phyloP scores from a whole-genome alignment of 208 protist genomes.

The Trypanosoma theileri region DNA sequence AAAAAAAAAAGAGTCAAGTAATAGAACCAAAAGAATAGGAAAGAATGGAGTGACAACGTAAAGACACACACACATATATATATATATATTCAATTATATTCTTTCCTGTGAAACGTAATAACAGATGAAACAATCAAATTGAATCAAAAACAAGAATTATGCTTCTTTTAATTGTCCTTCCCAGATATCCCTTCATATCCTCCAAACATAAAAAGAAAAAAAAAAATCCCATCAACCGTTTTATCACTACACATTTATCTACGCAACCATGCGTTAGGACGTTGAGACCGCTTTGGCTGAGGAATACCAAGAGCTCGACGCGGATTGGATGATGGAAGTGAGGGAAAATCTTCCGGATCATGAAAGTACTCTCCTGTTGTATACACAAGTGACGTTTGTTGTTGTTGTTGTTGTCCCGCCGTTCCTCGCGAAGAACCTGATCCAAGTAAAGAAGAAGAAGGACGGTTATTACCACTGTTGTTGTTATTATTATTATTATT shows the following conservation, averaged over 20 bases:
- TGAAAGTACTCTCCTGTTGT: constrained; percentile 19
- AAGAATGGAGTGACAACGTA: too few relatives aligned
- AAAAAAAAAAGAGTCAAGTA: too few relatives aligned
- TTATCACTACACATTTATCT: neutral
- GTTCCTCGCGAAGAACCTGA: constrained; percentile 6
- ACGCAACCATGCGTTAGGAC: constrained; percentile 19
- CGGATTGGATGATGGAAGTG: constrained; percentile 31
- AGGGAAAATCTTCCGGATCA: constrained; percentile 49
- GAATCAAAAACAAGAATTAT: neutral
- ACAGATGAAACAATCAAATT: neutral
- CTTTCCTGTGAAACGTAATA: too few relatives aligned
- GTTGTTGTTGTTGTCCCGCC: neutral
- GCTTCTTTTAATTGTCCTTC: constrained; percentile 11
- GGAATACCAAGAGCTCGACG: constrained; percentile 18
- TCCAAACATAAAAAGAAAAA: constrained; percentile 5
- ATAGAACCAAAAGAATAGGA: too few relatives aligned
- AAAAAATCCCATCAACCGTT: constrained; percentile 10
- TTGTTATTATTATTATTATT: constrained; percentile 18
- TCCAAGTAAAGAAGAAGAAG: constrained; percentile 4
- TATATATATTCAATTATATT: too few relatives aligned
- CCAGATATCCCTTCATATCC: neutral
- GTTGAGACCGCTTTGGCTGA: constrained; percentile 17
- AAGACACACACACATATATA: too few relatives aligned
- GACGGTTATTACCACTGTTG: neutral
- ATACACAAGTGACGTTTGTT: constrained; percentile 6